Evolutionary conservation across 1,139 yeast species (phyloP).

Genomic region (Nakaseomyces nivariensis): DNA sequence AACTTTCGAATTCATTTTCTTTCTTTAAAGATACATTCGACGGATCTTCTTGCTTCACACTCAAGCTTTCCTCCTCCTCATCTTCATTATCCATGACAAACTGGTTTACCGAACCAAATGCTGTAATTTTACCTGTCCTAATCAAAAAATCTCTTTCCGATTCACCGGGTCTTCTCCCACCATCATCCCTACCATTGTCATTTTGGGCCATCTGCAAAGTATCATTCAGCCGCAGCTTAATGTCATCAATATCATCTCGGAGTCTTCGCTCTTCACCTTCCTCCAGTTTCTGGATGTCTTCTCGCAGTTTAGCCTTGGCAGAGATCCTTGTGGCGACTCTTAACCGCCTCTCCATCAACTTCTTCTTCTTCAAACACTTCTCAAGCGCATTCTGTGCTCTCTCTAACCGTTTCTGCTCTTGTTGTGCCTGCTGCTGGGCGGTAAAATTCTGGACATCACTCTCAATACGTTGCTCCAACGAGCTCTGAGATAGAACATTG

Average conservation of each 20-base stretch:
- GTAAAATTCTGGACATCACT: conserved; percentile 57
- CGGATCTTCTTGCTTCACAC: neutral
- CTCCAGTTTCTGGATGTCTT: conserved; percentile 46
- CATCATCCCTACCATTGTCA: conserved; percentile 10
- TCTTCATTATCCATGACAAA: conserved; percentile 33
- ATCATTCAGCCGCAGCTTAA: conserved; percentile 41
- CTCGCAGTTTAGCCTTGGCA: conserved; percentile 44
- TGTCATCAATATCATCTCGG: conserved; percentile 55
- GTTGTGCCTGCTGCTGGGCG: conserved; percentile 52
- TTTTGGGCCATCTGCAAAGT: conserved; percentile 3
- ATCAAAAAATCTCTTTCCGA: conserved; percentile 69
- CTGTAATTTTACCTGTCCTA: conserved; percentile 88
- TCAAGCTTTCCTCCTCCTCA: conserved; percentile 4
- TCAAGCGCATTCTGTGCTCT: conserved; percentile 46
- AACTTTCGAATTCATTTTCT: conserved; percentile 26
- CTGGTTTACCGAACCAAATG: conserved; percentile 66
- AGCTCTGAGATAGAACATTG: conserved; percentile 61
- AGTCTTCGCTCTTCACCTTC: conserved; percentile 45
- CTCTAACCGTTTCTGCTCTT: conserved; percentile 63
- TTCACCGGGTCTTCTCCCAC: conserved; percentile 50
- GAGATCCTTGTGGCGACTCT: conserved; percentile 56
- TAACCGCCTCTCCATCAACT: conserved; percentile 40
- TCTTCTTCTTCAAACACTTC: conserved; percentile 37
- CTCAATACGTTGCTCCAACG: conserved; percentile 63
- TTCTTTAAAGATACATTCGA: conserved; percentile 5